Base-by-base conservation (phyloP, 805 yeast species). In the Saccharomyces kudriavzevii region DNA sequence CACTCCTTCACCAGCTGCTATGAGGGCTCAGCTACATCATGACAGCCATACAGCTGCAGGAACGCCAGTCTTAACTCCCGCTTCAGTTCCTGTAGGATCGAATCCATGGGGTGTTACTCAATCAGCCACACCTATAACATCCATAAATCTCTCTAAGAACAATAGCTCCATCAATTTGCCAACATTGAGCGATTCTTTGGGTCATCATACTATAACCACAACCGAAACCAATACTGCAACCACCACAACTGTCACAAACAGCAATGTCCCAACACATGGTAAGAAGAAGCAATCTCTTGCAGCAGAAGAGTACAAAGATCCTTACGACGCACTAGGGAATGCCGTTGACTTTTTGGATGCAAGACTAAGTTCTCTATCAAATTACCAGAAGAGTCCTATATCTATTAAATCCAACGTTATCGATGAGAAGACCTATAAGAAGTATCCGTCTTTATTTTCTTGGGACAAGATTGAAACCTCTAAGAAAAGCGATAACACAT, bases 341-440 rank as follows among this genome's bases (percentile, higher is more conserved):
- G 79, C 83, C 4, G 68, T 72, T 4, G 68, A 71, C 51, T 78
- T 80, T 55, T 69, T 80, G 55, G 82, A 79, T 49, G 76, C 77
- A 40, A 73, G 79, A 25, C 65, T 79, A 28, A 71, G 73, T 26
- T 65, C 70, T 27, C 70, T 82, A 63, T 63, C 69, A 58, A 22
- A 68, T 70, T 59, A 69, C 71, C 26, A 72, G 65, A 49, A 68
- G 67, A 46, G 69, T 64, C 50, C 56, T 5, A 74, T 74, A 53
- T 69, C 73, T 50, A 69, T 81, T 56, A 71, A 73, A 50, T 69
- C 67, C 4, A 60, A 59, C 47, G 49, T 63, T 20, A 52, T 70
- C 27, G 66, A 65, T 40, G 65, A 66, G 14, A 63, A 59, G n/a
- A 60, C 61, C 2, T 61, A 68, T 47, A 55, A 57, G 8, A 56